A percentile compares a stretch with the other conserved stretches of the same genome.
Evolutionary conservation across 192 early-diverging fungal species (phyloP).

Genomic region (Coemansia sp.): DNA sequence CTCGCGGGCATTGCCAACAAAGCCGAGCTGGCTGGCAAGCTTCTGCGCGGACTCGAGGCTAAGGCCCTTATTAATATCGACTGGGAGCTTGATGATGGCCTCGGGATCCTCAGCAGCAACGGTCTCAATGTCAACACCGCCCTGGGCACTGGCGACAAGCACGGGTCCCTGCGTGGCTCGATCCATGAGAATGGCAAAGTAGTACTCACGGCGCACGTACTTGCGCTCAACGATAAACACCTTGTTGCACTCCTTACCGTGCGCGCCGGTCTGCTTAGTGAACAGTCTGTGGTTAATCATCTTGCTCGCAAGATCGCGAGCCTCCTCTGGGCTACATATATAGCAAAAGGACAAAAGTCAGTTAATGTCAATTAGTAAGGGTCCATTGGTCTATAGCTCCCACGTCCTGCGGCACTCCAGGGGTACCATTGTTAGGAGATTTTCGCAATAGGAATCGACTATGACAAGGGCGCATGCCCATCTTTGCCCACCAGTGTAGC

Average conservation of each 20-base stretch:
- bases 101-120: slow-evolving; percentile 96
- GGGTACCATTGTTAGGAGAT: background rate
- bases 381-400: background rate
- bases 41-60: slow-evolving; percentile 68
- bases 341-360: background rate
- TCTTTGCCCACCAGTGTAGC: background rate
- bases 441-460: background rate
- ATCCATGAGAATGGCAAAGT: slow-evolving; percentile 99
- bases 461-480: background rate
- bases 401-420: background rate
- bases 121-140: slow-evolving; percentile 97
- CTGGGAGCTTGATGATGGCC: slow-evolving; percentile 88
- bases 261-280: slow-evolving; percentile 98
- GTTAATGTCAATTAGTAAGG: slow-evolving; percentile 3
- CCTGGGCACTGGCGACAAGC: slow-evolving; percentile 94
- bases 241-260: slow-evolving; percentile 91
- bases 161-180: slow-evolving; percentile 93
- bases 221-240: slow-evolving; percentile 96
- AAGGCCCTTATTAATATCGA: slow-evolving; percentile 89
- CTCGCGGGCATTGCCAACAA: slow-evolving; percentile 74
- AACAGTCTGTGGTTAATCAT: slow-evolving; percentile 98
- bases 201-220: slow-evolving; percentile 96
- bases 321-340: slow-evolving; percentile 74
- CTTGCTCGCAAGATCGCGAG: slow-evolving; percentile 82
- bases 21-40: slow-evolving; percentile 87